Conservation (phyloP, 2,329 filamentous ascomycete genomes). For the Aspergillus ustus region DNA sequence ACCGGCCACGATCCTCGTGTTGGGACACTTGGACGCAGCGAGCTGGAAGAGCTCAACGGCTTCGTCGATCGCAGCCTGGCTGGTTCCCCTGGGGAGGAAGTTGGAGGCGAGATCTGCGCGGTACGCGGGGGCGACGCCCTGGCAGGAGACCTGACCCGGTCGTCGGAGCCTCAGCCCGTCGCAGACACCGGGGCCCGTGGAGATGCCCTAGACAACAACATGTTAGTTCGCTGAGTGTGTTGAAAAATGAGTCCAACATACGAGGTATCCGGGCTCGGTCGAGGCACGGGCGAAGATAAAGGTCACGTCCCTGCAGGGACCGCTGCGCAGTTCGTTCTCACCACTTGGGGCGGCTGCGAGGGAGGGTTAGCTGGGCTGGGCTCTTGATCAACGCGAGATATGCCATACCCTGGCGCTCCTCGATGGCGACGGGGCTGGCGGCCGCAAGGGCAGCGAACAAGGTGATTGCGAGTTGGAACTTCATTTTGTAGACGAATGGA, state of each 20-base stretch:
- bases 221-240: too few relatives aligned
- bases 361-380: not conserved
- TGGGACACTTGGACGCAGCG: slow-evolving; percentile 52
- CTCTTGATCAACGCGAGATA: not conserved
- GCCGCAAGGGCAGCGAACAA: slow-evolving; percentile 13
- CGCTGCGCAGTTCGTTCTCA: slow-evolving; percentile 45
- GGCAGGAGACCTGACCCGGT: slow-evolving; percentile 37
- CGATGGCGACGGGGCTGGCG: slow-evolving; percentile 13
- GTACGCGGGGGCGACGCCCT: slow-evolving; percentile 53
- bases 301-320: slow-evolving; percentile 48
- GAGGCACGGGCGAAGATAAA: slow-evolving; percentile 57
- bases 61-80: slow-evolving; percentile 42
- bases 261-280: slow-evolving; percentile 55
- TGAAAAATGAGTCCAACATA: slow-evolving; percentile 23
- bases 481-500: slow-evolving; percentile 5
- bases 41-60: slow-evolving; percentile 47
- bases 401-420: slow-evolving; percentile 18
- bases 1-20: slow-evolving; percentile 50
- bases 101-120: slow-evolving; percentile 43
- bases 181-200: slow-evolving; percentile 38
- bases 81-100: slow-evolving; percentile 44
- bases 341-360: slow-evolving; percentile 6
- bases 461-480: slow-evolving; percentile 10
- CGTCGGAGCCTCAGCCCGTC: slow-evolving; percentile 26
- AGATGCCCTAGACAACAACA: too few relatives aligned